phyloP scores from a whole-genome alignment of 805 yeast genomes.

The Lachancea meyersii region DNA sequence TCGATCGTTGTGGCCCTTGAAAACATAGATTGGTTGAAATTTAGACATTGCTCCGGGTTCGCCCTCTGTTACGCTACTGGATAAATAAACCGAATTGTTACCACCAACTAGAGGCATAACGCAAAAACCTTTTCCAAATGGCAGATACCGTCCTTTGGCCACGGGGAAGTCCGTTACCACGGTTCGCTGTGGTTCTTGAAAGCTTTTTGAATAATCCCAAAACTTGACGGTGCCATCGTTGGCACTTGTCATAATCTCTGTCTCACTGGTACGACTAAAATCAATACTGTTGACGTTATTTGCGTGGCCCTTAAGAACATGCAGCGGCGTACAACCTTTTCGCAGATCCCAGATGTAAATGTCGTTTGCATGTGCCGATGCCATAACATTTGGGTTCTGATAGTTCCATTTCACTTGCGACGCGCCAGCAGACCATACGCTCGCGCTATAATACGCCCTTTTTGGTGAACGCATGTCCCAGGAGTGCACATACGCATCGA shows the following conservation, averaged over 20 bases:
- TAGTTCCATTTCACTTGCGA: conserved; percentile 93
- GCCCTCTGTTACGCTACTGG: conserved; percentile 10
- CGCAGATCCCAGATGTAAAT: conserved; percentile 86
- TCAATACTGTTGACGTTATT: conserved; percentile 87
- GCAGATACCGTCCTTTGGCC: conserved; percentile 80
- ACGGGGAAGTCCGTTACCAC: conserved; percentile 77
- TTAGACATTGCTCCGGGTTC: conserved; percentile 30
- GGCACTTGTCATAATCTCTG: conserved; percentile 71
- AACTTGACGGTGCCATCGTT: conserved; percentile 78
- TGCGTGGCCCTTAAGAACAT: conserved; percentile 64
- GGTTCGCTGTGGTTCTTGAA: conserved; percentile 46
- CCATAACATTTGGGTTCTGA: conserved; percentile 65
- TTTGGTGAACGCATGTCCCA: conserved; percentile 89
- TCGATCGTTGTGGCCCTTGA: conserved; percentile 78
- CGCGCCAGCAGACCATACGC: conserved; percentile 96
- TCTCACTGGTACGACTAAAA: conserved; percentile 56
- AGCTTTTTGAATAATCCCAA: conserved; percentile 58
- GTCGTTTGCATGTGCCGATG: conserved; percentile 78
- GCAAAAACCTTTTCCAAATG: conserved; percentile 84
- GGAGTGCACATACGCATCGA: conserved; percentile 76
- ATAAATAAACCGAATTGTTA: conserved; percentile 39
- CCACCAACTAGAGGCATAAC: conserved; percentile 92
- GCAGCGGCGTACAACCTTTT: conserved; percentile 70
- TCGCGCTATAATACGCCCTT: conserved; percentile 66
- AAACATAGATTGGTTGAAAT: conserved; percentile 50